Conservation (phyloP, 371 early-diverging fungal species). For the Mortierella polycephala region DNA sequence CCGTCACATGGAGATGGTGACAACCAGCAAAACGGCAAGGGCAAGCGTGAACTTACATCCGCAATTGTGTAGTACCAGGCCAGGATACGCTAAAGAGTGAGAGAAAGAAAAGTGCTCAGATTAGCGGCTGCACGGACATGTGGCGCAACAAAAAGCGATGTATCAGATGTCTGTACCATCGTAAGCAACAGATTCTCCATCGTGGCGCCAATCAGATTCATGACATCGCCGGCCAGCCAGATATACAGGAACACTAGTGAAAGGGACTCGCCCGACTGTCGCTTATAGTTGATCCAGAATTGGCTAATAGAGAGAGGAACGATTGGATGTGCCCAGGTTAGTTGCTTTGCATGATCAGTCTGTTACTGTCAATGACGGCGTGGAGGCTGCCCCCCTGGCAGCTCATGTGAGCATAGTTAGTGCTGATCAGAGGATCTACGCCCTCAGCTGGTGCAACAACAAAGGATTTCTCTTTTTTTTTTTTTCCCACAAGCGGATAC, state of each 20-base stretch:
- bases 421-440: too few species aligned
- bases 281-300: slow-evolving; percentile 70
- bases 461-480: not conserved
- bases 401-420: too few species aligned
- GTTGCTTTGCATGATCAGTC: not conserved
- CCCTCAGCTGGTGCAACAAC: not conserved
- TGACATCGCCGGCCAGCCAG: slow-evolving; percentile 88
- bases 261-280: slow-evolving; percentile 71
- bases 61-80: slow-evolving; percentile 55
- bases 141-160: not conserved
- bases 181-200: slow-evolving; percentile 79
- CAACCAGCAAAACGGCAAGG: not conserved
- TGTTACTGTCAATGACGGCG: too few species aligned
- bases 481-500: not conserved
- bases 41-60: slow-evolving; percentile 31
- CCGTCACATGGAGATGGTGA: not conserved
- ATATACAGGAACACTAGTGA: slow-evolving; percentile 77
- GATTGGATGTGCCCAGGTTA: not conserved
- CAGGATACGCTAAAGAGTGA: slow-evolving; percentile 28
- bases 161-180: slow-evolving; percentile 58
- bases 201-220: slow-evolving; percentile 81
- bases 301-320: slow-evolving; percentile 57
- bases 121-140: slow-evolving; percentile 1
- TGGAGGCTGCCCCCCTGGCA: too few species aligned
- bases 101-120: slow-evolving; percentile 7